Conservation (phyloP, 768 basidiomycete genomes). For the Pleurotus giganteus region DNA sequence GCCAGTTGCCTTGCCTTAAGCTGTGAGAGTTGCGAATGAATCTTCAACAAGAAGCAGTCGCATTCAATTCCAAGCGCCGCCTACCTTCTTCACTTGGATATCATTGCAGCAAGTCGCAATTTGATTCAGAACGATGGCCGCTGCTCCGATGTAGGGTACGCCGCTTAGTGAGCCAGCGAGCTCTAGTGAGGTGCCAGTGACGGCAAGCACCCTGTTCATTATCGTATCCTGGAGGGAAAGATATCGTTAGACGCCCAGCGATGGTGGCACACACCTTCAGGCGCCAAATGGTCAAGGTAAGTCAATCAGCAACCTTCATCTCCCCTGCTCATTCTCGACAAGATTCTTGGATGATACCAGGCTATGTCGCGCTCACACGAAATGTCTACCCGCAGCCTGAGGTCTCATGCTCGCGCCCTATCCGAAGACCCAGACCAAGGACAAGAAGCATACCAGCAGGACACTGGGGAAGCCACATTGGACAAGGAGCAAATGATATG, state of each 20-base stretch:
- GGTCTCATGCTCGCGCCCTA: constrained; percentile 9
- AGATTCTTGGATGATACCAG: too few species aligned
- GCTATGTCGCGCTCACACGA: not conserved
- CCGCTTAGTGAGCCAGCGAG: constrained; percentile 43
- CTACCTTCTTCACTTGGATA: constrained; percentile 49
- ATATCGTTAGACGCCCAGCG: not conserved
- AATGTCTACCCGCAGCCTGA: not conserved
- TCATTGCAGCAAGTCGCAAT: constrained; percentile 46
- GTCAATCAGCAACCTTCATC: too few species aligned
- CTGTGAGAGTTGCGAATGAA: constrained; percentile 22
- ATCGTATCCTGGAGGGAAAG: not conserved
- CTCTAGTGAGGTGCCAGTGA: constrained; percentile 24
- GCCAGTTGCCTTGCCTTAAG: constrained; percentile 40
- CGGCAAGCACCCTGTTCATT: constrained; percentile 3
- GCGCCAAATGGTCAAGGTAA: not conserved
- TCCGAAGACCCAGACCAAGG: constrained; percentile 24
- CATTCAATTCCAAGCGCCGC: constrained; percentile 6
- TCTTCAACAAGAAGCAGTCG: not conserved
- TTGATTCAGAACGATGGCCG: constrained; percentile 39
- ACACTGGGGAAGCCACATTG: constrained; percentile 16
- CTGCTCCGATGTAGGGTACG: constrained; percentile 44
- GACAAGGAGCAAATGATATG: constrained; percentile 66
- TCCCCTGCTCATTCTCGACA: too few species aligned
- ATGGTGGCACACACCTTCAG: not conserved
- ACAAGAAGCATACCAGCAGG: constrained; percentile 17